These are phyloP conservation scores for Ustilago lituana DNA, from an alignment of 1,284 basidiomycete genomes.

Conservation along the genomic window DNA sequence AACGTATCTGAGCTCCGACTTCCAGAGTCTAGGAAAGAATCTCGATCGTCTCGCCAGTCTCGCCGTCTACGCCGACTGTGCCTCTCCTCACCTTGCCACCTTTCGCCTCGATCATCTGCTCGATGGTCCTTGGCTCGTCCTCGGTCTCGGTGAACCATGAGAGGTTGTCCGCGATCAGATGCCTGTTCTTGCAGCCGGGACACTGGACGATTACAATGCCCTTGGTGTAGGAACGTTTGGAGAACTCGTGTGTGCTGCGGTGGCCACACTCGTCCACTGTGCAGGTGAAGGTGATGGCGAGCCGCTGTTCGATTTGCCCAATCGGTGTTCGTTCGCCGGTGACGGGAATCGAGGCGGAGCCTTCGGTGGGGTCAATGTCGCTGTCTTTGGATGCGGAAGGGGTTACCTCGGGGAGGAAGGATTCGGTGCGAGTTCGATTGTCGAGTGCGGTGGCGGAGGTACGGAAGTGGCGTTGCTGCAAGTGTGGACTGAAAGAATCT, in stretches of 20 bases:
- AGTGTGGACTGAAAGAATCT: no score
- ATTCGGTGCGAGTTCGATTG: conserved; percentile 4
- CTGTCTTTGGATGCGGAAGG: conserved; percentile 5
- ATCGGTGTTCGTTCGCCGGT: conserved; percentile 45
- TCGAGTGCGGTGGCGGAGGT: not conserved
- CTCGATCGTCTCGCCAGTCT: conserved; percentile 63
- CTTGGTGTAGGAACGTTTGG: conserved; percentile 81
- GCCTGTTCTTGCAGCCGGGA: conserved; percentile 84
- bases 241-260: conserved; percentile 88
- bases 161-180: conserved; percentile 66
- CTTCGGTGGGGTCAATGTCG: conserved; percentile 1
- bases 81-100: conserved; percentile 59
- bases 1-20: no score
- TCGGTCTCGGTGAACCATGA: conserved; percentile 62
- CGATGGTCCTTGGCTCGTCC: conserved; percentile 62
- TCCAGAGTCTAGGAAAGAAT: conserved; percentile 50
- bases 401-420: conserved; percentile 18
- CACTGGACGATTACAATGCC: conserved; percentile 93
- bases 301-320: conserved; percentile 55
- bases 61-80: conserved; percentile 44
- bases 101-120: conserved; percentile 63
- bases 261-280: conserved; percentile 74
- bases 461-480: conserved; percentile 8
- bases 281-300: conserved; percentile 64
- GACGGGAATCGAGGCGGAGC: conserved; percentile 28